phyloP scores from a whole-genome alignment of 225 moss, liverwort and hornwort genomes.

The Ulota crispa region DNA sequence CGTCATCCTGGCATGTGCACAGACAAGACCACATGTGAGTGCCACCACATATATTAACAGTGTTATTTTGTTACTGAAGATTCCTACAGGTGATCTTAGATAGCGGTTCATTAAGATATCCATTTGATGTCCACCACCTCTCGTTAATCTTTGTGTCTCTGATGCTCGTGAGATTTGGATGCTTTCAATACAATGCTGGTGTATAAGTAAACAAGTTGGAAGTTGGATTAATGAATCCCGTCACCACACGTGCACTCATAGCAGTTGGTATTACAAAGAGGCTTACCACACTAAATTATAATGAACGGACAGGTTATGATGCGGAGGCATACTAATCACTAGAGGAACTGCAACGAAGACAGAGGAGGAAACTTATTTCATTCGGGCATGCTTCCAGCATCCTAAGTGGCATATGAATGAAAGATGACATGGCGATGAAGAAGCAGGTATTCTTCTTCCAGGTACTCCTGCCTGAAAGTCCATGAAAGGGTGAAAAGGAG shows the following conservation, averaged over 20 bases:
- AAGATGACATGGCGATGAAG: neutral
- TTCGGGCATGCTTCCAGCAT: neutral
- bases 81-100: too few relatives aligned
- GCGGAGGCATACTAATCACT: neutral
- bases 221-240: neutral
- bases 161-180: too few relatives aligned
- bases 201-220: neutral
- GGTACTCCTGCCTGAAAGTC: neutral
- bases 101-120: too few relatives aligned
- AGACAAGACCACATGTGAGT: neutral
- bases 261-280: neutral
- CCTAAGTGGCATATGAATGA: neutral
- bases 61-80: too few relatives aligned
- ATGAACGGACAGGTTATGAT: neutral
- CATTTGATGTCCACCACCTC: too few relatives aligned
- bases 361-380: neutral
- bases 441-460: neutral
- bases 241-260: neutral
- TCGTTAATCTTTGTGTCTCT: too few relatives aligned
- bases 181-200: too few relatives aligned
- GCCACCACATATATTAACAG: too few relatives aligned
- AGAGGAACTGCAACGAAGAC: neutral
- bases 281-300: neutral
- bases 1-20: slow-evolving; percentile 32
- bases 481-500: neutral